Base-by-base conservation (phyloP, 371 early-diverging fungal genomes). In the Mucor saturninus region DNA sequence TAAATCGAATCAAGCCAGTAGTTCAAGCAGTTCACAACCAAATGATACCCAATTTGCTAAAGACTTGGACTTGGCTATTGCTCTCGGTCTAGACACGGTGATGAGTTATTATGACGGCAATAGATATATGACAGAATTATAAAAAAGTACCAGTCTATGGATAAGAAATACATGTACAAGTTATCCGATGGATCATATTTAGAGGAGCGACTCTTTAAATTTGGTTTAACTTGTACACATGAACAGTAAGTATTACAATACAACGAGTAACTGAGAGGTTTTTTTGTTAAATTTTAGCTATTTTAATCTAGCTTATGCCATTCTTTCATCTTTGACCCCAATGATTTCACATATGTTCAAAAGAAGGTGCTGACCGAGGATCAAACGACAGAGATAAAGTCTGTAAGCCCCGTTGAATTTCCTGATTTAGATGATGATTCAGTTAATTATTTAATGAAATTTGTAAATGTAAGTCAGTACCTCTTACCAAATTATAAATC, bases 161-260 rank as follows among this genome's bases (percentile, higher is more conserved):
- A 55, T 54, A 54, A 54, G 54, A 54, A 38, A 38, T 38, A 54
- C 54, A 54, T 55, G 55, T 11, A 55, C 55, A 55, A 55, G 55
- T 55, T 55, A 28, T 55, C 55, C 43, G 55, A 55, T 42, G 55
- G 55, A 55, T 55, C 55, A 42, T 55, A 55, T 55, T 28, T 55
- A 42, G 42, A 55, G 55, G 55, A 55, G 43, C 55, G 55, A 40
- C 55, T 55, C 42, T 55, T 55, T 42, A 55, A 55, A 55, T 55
- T 55, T 42, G 55, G 55, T 55, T 55, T 55, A 40, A 55, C 55
- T 30, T 55, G 55, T 13, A 55, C 55, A 5, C 42, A 55, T 55
- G 42, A 55, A 55, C 55, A 55, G 55, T 55, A 55, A 55, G 40
- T 42, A 42, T 55, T 42, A 32, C 14, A 31, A 55, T 42, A 55